Percentiles rank a stretch among this genome's conserved stretches.
Evolutionary conservation across 352 stramenopile species (phyloP).

Genomic region (Aphanomyces euteiches): DNA sequence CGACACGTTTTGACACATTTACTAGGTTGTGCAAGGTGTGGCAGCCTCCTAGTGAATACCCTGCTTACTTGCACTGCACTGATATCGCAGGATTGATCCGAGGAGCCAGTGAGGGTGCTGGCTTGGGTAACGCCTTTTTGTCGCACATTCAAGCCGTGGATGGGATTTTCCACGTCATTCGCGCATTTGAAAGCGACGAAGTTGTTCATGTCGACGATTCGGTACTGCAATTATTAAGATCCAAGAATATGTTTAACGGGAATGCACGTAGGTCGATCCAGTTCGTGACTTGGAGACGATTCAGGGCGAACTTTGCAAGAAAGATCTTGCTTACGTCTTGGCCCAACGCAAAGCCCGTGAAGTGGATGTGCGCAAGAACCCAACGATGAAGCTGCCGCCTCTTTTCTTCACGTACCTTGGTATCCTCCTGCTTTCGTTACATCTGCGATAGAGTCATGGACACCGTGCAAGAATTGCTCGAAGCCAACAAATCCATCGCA

Average conservation of each 20-base stretch:
- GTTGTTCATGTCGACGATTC: constrained; percentile 41
- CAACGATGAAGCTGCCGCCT: constrained; percentile 35
- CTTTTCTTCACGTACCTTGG: constrained; percentile 30
- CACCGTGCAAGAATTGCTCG: constrained; percentile 64
- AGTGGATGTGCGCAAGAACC: constrained; percentile 34
- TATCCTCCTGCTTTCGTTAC: neutral
- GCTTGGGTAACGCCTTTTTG: constrained; percentile 45
- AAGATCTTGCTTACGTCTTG: constrained; percentile 30
- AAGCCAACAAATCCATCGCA: constrained; percentile 65
- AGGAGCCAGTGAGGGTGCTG: constrained; percentile 37
- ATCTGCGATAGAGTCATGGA: constrained; percentile 41
- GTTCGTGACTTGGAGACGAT: constrained; percentile 89
- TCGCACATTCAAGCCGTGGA: constrained; percentile 41
- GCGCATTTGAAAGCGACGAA: constrained; percentile 39
- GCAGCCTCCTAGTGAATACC: constrained; percentile 29
- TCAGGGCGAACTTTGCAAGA: constrained; percentile 64
- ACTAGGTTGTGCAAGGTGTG: constrained; percentile 29
- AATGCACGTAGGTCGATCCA: constrained; percentile 56
- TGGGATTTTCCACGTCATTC: constrained; percentile 41
- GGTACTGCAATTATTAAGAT: constrained; percentile 20
- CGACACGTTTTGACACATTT: neutral
- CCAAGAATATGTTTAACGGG: too few species aligned
- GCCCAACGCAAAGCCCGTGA: constrained; percentile 32
- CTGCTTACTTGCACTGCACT: constrained; percentile 36
- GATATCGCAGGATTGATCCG: constrained; percentile 44